These are phyloP conservation scores for Crassisporium funariophilum DNA, from an alignment of 768 basidiomycete species.

Conservation along the genomic window DNA sequence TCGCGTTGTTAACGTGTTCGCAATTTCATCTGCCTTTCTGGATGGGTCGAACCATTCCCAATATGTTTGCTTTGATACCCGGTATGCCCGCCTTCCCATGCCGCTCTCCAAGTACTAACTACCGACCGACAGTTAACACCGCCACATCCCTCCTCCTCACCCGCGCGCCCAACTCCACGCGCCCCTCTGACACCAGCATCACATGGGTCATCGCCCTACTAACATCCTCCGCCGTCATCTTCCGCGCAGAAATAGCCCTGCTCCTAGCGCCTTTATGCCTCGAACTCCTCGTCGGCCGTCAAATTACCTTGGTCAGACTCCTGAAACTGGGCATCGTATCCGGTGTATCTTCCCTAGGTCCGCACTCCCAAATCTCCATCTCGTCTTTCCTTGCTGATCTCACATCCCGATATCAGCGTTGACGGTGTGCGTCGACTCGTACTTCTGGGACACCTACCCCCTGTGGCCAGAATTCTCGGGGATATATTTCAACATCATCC, in stretches of 20 bases:
- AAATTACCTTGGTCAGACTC: conserved; percentile 44
- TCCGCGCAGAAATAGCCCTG: conserved; percentile 78
- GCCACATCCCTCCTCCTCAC: conserved; percentile 52
- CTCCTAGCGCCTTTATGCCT: conserved; percentile 64
- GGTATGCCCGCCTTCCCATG: conserved; percentile 44
- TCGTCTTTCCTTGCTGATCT: background rate
- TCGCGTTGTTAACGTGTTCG: conserved; percentile 67
- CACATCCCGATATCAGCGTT: conserved; percentile 41
- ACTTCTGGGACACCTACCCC: conserved; percentile 74
- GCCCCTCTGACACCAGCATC: conserved; percentile 36
- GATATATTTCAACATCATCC: conserved; percentile 81
- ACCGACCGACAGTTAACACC: conserved; percentile 53
- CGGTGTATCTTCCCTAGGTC: conserved; percentile 55
- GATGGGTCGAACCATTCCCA: conserved; percentile 92
- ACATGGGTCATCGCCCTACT: conserved; percentile 57
- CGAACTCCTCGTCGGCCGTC: conserved; percentile 48
- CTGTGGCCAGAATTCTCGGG: conserved; percentile 88
- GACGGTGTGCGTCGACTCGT: conserved; percentile 75
- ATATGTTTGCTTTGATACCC: conserved; percentile 85
- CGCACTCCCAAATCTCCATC: background rate
- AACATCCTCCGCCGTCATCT: conserved; percentile 65
- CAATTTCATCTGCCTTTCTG: conserved; percentile 95
- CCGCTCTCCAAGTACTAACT: background rate
- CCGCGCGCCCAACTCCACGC: conserved; percentile 39
- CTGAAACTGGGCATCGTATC: conserved; percentile 52